Conservation (phyloP, 352 stramenopile species). For the Phytophthora syringae region DNA sequence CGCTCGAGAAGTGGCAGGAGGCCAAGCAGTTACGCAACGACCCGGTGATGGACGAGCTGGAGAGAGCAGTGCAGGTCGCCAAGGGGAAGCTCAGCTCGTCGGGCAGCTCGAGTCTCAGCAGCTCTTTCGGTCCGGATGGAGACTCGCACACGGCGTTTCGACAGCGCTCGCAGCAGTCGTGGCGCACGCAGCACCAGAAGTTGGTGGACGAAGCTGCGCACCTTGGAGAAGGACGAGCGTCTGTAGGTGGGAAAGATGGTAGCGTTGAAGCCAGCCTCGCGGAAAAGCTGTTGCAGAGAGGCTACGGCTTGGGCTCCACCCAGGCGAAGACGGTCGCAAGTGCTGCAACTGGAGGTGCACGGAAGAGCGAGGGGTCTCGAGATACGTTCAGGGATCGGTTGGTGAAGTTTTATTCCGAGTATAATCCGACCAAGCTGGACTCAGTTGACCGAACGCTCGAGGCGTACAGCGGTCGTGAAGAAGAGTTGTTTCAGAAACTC, state of each 20-base stretch:
- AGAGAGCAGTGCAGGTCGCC: slow-evolving; percentile 23
- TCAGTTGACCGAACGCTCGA: slow-evolving; percentile 64
- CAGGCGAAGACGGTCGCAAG: slow-evolving; percentile 9
- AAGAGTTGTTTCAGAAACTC: slow-evolving; percentile 75
- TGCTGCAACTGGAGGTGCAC: not conserved
- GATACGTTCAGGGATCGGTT: slow-evolving; percentile 45
- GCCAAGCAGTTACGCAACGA: slow-evolving; percentile 54
- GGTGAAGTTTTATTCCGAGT: slow-evolving; percentile 69
- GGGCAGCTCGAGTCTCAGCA: slow-evolving; percentile 9
- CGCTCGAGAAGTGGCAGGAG: slow-evolving; percentile 47
- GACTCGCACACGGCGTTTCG: slow-evolving; percentile 46
- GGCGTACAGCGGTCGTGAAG: slow-evolving; percentile 61
- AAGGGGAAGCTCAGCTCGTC: slow-evolving; percentile 31
- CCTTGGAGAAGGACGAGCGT: slow-evolving; percentile 23
- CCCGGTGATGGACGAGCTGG: slow-evolving; percentile 48
- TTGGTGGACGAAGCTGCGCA: slow-evolving; percentile 41
- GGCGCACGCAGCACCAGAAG: slow-evolving; percentile 59
- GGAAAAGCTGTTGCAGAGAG: slow-evolving; percentile 52
- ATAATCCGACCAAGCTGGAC: slow-evolving; percentile 67
- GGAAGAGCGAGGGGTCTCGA: not conserved
- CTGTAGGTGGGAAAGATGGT: not conserved
- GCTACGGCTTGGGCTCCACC: slow-evolving; percentile 51
- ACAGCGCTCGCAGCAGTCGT: slow-evolving; percentile 66
- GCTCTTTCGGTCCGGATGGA: slow-evolving; percentile 9
- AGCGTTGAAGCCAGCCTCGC: slow-evolving; percentile 39